Evolutionary conservation across 768 basidiomycete species (phyloP).

Genomic region (Gyrodon lividus): DNA sequence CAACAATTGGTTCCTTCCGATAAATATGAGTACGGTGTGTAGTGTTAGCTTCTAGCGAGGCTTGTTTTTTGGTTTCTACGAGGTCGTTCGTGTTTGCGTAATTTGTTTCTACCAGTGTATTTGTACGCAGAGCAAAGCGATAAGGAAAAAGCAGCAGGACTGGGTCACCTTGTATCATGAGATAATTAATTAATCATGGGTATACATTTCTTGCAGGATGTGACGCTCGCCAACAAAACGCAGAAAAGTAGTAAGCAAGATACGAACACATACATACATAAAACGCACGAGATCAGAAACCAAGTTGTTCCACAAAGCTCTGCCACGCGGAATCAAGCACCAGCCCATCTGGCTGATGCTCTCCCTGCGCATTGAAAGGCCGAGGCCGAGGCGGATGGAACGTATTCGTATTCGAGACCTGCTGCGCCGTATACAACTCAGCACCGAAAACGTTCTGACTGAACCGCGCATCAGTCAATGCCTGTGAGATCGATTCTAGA

Average conservation of each 20-base stretch:
- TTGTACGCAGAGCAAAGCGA: no score
- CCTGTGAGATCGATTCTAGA: constrained; percentile 24
- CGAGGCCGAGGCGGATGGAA: constrained; percentile 17
- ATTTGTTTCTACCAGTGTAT: no score
- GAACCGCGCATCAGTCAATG: constrained; percentile 33
- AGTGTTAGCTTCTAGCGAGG: constrained; percentile 22
- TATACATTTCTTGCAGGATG: no score
- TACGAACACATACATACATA: not conserved
- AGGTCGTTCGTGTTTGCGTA: no score
- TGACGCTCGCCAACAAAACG: no score
- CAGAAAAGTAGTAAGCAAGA: not conserved
- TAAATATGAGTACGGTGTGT: constrained; percentile 23
- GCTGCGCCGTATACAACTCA: constrained; percentile 13
- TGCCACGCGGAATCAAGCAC: constrained; percentile 64
- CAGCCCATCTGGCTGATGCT: constrained; percentile 23
- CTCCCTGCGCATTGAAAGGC: constrained; percentile 5
- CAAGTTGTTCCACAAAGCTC: constrained; percentile 67
- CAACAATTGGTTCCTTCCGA: constrained; percentile 23
- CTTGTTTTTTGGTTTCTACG: not conserved
- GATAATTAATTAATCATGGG: no score
- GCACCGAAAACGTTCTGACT: constrained; percentile 15
- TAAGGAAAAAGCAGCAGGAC: no score
- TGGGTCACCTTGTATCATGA: no score
- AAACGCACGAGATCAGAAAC: constrained; percentile 34
- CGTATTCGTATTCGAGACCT: constrained; percentile 16